Percentiles rank a stretch among this genome's conserved stretches.
These are phyloP conservation scores for Phalaenopsis aphrodite DNA, from an alignment of 106 monocot species.

Conservation along the genomic window DNA sequence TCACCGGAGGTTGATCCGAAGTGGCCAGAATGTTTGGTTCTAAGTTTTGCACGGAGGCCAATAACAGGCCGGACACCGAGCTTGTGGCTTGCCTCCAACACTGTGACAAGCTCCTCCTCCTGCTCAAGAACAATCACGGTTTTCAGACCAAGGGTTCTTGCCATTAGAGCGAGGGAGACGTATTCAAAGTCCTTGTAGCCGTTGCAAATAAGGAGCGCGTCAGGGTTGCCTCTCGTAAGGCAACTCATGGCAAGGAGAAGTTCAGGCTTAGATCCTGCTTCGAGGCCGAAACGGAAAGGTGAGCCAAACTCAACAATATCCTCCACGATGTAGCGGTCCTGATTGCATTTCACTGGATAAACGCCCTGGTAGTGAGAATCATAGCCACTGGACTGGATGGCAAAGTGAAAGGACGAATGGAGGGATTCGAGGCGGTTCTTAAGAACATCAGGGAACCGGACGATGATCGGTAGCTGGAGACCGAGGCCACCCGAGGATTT, in stretches of 20 bases:
- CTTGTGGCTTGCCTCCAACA: slow-evolving; percentile 32
- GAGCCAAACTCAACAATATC: slow-evolving; percentile 77
- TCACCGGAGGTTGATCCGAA: slow-evolving; percentile 81
- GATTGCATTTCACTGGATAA: slow-evolving; percentile 96
- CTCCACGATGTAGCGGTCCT: slow-evolving; percentile 80
- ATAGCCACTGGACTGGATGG: slow-evolving; percentile 64
- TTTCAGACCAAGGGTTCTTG: slow-evolving; percentile 55
- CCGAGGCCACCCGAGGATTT: slow-evolving; percentile 69
- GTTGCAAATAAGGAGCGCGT: slow-evolving; percentile 88
- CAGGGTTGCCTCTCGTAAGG: slow-evolving; percentile 55
- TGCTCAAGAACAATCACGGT: slow-evolving; percentile 77
- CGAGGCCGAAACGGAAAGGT: slow-evolving; percentile 77
- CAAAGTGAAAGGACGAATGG: slow-evolving; percentile 73
- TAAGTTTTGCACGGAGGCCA: slow-evolving; percentile 67
- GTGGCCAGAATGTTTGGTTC: slow-evolving; percentile 71
- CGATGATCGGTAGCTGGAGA: slow-evolving; percentile 75
- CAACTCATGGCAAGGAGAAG: slow-evolving; percentile 91
- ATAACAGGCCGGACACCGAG: slow-evolving; percentile 61
- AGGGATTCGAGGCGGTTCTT: slow-evolving; percentile 71
- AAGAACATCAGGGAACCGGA: slow-evolving; percentile 84
- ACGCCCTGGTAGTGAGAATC: slow-evolving; percentile 77
- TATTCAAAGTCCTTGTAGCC: slow-evolving; percentile 98
- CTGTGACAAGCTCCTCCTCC: slow-evolving; percentile 67
- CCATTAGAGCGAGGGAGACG: slow-evolving; percentile 71
- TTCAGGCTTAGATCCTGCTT: slow-evolving; percentile 96